phyloP scores from a whole-genome alignment of 306 rosid species.

The Lupinus albus region DNA sequence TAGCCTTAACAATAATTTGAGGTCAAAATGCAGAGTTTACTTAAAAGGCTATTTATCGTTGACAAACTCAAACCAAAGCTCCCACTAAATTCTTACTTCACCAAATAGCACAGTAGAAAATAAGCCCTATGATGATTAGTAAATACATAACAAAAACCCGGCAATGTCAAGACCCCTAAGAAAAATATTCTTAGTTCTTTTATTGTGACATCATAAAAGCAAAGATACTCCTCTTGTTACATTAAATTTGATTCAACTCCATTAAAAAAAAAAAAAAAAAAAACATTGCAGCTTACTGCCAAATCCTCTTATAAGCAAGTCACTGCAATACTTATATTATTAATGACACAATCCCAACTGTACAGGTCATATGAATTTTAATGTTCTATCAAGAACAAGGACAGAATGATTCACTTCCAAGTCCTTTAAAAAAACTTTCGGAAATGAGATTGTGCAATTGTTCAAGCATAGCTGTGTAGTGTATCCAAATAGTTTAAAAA shows the following conservation, averaged over 20 bases:
- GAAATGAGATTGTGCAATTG: constrained; percentile 6
- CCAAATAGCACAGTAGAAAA: not conserved
- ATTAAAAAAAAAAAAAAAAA: not conserved
- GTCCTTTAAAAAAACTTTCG: not conserved
- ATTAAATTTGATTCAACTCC: not conserved
- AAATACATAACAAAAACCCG: not conserved
- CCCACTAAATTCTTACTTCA: not conserved
- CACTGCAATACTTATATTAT: not conserved
- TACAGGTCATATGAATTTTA: not conserved
- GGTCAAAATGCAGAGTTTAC: constrained; percentile 16
- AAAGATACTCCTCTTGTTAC: not conserved
- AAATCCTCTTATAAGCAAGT: not conserved
- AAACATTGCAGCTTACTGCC: not conserved
- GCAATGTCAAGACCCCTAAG: not conserved
- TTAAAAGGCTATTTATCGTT: constrained; percentile 16
- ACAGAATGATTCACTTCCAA: constrained; percentile 7
- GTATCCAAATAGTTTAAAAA: not conserved
- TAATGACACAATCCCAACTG: not conserved
- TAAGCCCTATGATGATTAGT: not conserved
- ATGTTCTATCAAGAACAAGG: not conserved
- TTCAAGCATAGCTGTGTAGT: constrained; percentile 3
- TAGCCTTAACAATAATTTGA: constrained; percentile 26
- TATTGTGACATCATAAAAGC: not conserved
- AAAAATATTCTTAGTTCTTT: not conserved
- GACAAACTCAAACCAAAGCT: constrained; percentile 26